Evolutionary conservation across 192 early-diverging fungal species (phyloP).

Genomic region (Backusella tarrabulga): DNA sequence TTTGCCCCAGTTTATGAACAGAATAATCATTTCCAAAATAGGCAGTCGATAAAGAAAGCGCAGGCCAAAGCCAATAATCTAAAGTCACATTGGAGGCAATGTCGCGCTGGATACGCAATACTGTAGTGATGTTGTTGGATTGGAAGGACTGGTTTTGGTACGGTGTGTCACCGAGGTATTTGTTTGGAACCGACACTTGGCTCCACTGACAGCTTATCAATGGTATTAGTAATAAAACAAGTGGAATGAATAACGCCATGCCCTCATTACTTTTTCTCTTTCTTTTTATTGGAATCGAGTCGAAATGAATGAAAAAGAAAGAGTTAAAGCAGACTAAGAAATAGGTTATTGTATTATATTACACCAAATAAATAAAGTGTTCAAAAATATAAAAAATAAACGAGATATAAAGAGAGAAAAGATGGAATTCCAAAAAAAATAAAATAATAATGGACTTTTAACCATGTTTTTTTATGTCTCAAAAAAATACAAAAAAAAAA

Average conservation of each 20-base stretch:
- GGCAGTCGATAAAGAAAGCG: slow-evolving; percentile 24
- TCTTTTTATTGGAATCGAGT: neutral
- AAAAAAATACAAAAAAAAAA: neutral
- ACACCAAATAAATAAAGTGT: neutral
- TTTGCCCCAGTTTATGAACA: neutral
- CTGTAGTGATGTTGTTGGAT: neutral
- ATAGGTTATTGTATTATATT: neutral
- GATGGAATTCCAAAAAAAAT: neutral
- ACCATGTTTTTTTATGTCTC: neutral
- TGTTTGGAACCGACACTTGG: neutral
- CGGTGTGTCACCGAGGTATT: neutral
- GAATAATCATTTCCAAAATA: slow-evolving; percentile 32
- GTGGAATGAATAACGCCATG: neutral
- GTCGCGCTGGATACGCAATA: slow-evolving; percentile 29
- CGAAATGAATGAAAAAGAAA: neutral
- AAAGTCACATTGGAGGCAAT: slow-evolving; percentile 29
- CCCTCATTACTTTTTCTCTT: neutral
- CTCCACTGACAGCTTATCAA: neutral
- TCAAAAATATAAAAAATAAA: neutral
- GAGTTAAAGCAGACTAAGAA: neutral
- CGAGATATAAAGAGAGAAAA: neutral
- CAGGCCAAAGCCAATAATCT: slow-evolving; percentile 29
- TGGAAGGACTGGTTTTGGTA: slow-evolving; percentile 1
- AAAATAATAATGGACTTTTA: neutral
- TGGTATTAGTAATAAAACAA: neutral